These are phyloP conservation scores for Neocatenulostroma microsporum DNA, from an alignment of 2,329 filamentous ascomycete species.

Conservation along the genomic window DNA sequence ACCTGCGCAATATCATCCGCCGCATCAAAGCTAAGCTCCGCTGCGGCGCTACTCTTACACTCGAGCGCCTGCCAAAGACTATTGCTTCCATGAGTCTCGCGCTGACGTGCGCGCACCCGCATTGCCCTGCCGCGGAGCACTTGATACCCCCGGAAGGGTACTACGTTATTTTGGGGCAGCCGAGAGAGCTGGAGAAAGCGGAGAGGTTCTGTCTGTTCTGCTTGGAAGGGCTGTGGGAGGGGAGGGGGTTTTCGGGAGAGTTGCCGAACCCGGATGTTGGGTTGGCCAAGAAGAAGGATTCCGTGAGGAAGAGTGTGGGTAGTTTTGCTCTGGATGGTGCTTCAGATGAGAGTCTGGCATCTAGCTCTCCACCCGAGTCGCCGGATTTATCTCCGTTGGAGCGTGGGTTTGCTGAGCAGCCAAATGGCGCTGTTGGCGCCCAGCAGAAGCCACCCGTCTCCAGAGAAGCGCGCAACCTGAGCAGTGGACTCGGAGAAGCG, in stretches of 20 bases:
- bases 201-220: constrained; percentile 9
- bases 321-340: background rate
- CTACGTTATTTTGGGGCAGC: constrained; percentile 5
- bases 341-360: no score
- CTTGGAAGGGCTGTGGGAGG: constrained; percentile 11
- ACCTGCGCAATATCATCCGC: constrained; percentile 7
- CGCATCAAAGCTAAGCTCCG: constrained; percentile 5
- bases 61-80: constrained; percentile 6
- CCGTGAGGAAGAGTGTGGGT: background rate
- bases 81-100: background rate
- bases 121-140: constrained; percentile 1
- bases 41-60: constrained; percentile 1
- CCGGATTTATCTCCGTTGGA: no score
- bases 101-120: constrained; percentile 6
- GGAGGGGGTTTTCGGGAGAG: constrained; percentile 4
- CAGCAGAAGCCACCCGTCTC: no score
- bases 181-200: background rate
- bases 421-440: no score
- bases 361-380: no score
- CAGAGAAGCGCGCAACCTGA: constrained; percentile 5
- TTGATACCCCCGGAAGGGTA: constrained; percentile 5
- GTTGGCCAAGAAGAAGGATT: background rate
- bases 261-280: constrained; percentile 4
- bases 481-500: constrained; percentile 5
- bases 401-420: no score